Conservation (phyloP, 2,329 filamentous ascomycete genomes). For the Pseudocercospora vitis region DNA sequence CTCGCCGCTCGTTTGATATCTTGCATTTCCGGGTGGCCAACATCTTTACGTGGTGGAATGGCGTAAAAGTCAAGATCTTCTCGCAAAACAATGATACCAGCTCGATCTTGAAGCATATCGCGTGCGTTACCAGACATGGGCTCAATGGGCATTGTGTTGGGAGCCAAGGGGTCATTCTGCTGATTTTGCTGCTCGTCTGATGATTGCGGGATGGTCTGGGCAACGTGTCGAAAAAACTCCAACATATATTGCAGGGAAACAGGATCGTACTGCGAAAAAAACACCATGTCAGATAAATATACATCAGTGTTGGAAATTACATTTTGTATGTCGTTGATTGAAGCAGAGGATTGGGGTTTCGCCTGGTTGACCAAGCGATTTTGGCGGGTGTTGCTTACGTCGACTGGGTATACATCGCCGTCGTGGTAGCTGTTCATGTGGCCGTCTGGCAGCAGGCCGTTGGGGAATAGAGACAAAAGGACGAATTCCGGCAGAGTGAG, state of each 20-base stretch:
- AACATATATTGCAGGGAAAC: slow-evolving; percentile 98
- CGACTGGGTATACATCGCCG: slow-evolving; percentile 91
- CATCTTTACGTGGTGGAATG: slow-evolving; percentile 82
- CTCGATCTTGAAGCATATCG: slow-evolving; percentile 80
- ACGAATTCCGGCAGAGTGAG: slow-evolving; percentile 96
- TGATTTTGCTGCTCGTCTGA: slow-evolving; percentile 52
- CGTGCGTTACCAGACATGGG: slow-evolving; percentile 62
- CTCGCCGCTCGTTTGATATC: slow-evolving; percentile 92
- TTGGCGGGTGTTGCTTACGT: slow-evolving; percentile 63
- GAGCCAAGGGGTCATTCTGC: slow-evolving; percentile 49
- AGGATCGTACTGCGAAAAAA: slow-evolving; percentile 80
- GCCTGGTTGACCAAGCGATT: slow-evolving; percentile 37
- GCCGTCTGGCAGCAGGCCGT: slow-evolving; percentile 94
- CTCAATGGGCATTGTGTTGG: slow-evolving; percentile 67
- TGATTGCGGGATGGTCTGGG: slow-evolving; percentile 88
- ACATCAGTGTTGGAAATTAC: slow-evolving; percentile 47
- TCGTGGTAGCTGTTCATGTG: slow-evolving; percentile 93
- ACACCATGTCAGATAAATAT: slow-evolving; percentile 58
- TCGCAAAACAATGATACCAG: slow-evolving; percentile 92
- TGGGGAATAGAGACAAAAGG: slow-evolving; percentile 93
- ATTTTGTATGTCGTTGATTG: slow-evolving; percentile 41
- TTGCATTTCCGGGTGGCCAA: slow-evolving; percentile 87
- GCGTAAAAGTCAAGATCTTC: slow-evolving; percentile 98
- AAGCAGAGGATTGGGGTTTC: slow-evolving; percentile 30
- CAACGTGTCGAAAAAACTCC: slow-evolving; percentile 94